Conservation (phyloP, 2,329 filamentous ascomycete species). For the Lachnellula hyalina region DNA sequence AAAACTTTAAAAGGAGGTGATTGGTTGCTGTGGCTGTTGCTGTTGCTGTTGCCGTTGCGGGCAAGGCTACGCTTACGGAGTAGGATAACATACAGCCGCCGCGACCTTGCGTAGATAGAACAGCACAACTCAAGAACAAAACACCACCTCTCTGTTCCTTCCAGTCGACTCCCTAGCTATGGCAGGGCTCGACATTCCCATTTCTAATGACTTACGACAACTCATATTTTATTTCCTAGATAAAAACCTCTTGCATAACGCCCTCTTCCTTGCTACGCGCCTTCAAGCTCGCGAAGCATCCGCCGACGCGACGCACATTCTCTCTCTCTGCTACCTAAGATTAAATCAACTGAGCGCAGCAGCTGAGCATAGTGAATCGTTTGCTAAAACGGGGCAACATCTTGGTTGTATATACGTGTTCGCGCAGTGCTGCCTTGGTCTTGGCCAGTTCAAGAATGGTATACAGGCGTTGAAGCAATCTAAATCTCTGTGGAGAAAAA, state of each 20-base stretch:
- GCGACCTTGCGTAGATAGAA: no score
- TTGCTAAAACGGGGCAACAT: background rate
- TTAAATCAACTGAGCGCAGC: background rate
- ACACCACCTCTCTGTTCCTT: no score
- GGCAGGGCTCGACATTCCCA: background rate
- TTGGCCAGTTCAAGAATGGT: background rate
- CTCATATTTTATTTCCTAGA: background rate
- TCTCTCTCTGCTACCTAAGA: constrained; percentile 1
- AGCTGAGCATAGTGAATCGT: background rate
- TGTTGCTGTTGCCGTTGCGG: no score
- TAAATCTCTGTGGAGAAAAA: background rate
- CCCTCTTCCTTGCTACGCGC: background rate
- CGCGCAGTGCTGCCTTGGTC: background rate
- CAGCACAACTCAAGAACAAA: no score
- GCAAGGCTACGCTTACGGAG: no score
- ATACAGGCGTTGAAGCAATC: constrained; percentile 1
- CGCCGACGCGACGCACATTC: background rate
- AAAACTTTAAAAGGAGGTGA: no score
- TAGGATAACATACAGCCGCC: no score
- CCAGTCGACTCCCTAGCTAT: no score
- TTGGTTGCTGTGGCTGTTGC: no score
- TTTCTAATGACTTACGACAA: background rate
- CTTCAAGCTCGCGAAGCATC: background rate
- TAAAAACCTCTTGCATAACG: background rate
- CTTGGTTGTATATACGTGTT: constrained; percentile 1